Evolutionary conservation across 371 early-diverging fungal species (phyloP).

Genomic region (Lichtheimia ramosa): DNA sequence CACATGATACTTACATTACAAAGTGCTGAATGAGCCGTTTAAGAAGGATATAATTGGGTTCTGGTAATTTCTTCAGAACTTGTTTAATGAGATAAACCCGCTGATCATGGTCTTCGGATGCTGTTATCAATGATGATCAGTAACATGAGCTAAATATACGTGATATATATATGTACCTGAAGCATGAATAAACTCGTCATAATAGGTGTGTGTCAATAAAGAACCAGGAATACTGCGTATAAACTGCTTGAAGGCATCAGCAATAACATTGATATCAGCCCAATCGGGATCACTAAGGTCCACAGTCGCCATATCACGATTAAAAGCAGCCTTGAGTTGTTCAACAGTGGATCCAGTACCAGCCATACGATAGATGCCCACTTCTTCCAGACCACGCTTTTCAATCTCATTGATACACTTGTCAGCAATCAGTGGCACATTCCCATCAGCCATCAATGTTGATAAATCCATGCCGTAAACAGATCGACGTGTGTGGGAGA

Average conservation of each 20-base stretch:
- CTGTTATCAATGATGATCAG: constrained; percentile 23
- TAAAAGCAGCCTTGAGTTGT: constrained; percentile 61
- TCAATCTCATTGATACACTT: constrained; percentile 81
- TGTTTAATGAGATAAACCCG: constrained; percentile 77
- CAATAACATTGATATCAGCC: constrained; percentile 84
- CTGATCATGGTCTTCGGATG: constrained; percentile 77
- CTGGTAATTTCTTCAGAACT: constrained; percentile 67
- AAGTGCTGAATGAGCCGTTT: constrained; percentile 78
- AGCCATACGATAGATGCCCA: constrained; percentile 83
- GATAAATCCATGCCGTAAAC: constrained; percentile 68
- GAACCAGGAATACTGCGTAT: constrained; percentile 94
- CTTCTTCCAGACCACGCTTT: constrained; percentile 77
- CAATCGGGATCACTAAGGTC: constrained; percentile 67
- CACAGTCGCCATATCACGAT: constrained; percentile 54
- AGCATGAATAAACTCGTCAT: constrained; percentile 81
- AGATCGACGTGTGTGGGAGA: constrained; percentile 16
- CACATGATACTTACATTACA: constrained; percentile 50
- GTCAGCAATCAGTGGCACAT: constrained; percentile 60
- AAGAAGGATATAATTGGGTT: constrained; percentile 67
- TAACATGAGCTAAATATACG: background rate
- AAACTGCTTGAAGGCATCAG: constrained; percentile 92
- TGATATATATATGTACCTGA: constrained; percentile 54
- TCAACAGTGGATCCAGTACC: constrained; percentile 71
- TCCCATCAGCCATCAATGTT: constrained; percentile 59
- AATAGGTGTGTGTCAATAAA: constrained; percentile 78